Evolutionary conservation across 2,329 filamentous ascomycete species (phyloP).

Genomic region (Herpomyces periplanetae): DNA sequence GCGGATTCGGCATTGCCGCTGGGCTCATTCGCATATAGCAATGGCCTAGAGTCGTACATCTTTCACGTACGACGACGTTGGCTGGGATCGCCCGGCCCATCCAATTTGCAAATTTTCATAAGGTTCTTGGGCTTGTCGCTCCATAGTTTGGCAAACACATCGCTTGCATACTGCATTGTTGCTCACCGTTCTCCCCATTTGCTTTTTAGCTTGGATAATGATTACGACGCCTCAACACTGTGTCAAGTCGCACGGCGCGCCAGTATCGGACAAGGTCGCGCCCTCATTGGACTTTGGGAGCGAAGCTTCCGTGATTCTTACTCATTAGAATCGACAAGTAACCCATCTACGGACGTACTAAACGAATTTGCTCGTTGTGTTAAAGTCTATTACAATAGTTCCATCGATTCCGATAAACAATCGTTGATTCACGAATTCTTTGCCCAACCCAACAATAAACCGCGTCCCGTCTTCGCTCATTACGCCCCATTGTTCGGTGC

Average conservation of each 20-base stretch:
- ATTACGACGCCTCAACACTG: constrained; percentile 30
- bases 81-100: too few species aligned
- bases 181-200: constrained; percentile 16
- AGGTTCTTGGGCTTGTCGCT: constrained; percentile 30
- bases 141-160: constrained; percentile 25
- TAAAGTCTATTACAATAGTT: too few species aligned
- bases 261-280: constrained; percentile 31
- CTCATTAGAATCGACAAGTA: too few species aligned
- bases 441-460: too few species aligned
- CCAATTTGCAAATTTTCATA: constrained; percentile 12
- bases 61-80: too few species aligned
- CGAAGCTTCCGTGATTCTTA: constrained; percentile 25
- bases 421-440: too few species aligned
- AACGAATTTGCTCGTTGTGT: too few species aligned
- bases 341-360: too few species aligned
- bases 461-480: constrained; percentile 19
- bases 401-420: too few species aligned
- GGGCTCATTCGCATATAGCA: too few species aligned
- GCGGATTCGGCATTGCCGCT: too few species aligned
- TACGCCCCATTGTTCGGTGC: constrained; percentile 29
- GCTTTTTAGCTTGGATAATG: constrained; percentile 24
- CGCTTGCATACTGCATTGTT: constrained; percentile 31
- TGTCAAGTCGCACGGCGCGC: constrained; percentile 43
- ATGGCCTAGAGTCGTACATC: too few species aligned
- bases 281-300: constrained; percentile 35